Base-by-base conservation (phyloP, 352 stramenopile genomes). In the Phytopythium litorale region DNA sequence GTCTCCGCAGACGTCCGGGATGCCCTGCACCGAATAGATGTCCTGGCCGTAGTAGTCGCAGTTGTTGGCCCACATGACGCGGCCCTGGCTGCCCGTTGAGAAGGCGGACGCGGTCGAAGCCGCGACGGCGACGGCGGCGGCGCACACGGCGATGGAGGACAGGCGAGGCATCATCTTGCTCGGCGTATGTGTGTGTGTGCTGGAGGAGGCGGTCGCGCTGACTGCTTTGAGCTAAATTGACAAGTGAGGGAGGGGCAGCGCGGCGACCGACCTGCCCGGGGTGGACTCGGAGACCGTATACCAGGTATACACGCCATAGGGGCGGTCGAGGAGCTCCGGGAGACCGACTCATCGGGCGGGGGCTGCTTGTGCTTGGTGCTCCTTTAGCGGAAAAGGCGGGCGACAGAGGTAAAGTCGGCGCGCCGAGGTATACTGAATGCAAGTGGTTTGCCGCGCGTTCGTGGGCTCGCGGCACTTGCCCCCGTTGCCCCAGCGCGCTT, bases 1-100 rank as follows among this genome's bases (percentile, higher is more conserved):
- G 32, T 72, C 61, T 18, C 68, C 68, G 28, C 65, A 75, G 3
- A 70, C 66, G n/a, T 72, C 61, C n/a, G 67, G 49, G 46, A 63
- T 60, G 19, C 19, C 68, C 19, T 45, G 53, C 32, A 61, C 5
- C 19, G 53, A 67, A 28, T 59, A 49, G 28, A 64, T 63, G 57
- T 70, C 61, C 51, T 72, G 56, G 16, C 51, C 60, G 8, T 55
- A 42, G 61, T 63, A 75, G 62, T 72, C 52, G 42, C 62, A 72
- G 33, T 73, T 68, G 46, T 42, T 63, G 25, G 65, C 50, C 62
- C 66, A 73, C 66, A 71, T 68, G 25, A 68, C 59, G 50, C 64
- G 58, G 16, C 59, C 58, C 15, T 32, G 23, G 48, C 67, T 78
- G 18, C 64, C 65, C 5, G 65, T 32, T 25, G 68, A 59, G n/a